Conservation (phyloP, 495 filamentous ascomycete genomes). For the Penicillium egyptiacum region DNA sequence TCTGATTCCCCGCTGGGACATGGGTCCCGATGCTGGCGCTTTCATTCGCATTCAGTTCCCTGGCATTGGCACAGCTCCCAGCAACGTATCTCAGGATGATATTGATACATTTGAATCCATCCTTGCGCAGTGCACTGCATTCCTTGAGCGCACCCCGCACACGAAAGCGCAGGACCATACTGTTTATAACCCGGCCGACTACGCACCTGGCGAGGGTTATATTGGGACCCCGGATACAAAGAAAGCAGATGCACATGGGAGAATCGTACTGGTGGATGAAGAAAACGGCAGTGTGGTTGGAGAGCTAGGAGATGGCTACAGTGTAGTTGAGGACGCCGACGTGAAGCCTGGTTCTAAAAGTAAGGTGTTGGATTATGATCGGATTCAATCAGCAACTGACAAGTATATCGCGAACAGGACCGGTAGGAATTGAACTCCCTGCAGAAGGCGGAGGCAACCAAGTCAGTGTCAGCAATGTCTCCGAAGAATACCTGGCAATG, state of each 20-base stretch:
- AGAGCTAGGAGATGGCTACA: constrained; percentile 78
- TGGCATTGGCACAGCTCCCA: constrained; percentile 58
- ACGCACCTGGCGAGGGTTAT: constrained; percentile 77
- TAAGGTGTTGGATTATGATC: constrained; percentile 41
- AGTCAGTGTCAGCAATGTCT: constrained; percentile 73
- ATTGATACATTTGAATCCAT: constrained; percentile 97
- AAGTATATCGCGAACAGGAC: constrained; percentile 53
- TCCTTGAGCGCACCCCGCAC: constrained; percentile 73
- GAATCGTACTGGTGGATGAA: constrained; percentile 93
- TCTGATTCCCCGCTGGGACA: constrained; percentile 88
- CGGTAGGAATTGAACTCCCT: constrained; percentile 87
- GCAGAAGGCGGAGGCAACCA: constrained; percentile 65
- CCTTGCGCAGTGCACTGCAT: constrained; percentile 90
- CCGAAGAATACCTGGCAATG: constrained; percentile 75
- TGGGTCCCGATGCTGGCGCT: constrained; percentile 80
- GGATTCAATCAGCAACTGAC: constrained; percentile 13
- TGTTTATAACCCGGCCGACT: constrained; percentile 77
- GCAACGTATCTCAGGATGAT: constrained; percentile 79
- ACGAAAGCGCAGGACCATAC: constrained; percentile 51
- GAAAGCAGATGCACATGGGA: constrained; percentile 56
- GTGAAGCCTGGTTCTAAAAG: constrained; percentile 85
- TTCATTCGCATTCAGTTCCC: constrained; percentile 93
- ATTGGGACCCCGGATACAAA: constrained; percentile 36
- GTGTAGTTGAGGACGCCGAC: constrained; percentile 70
- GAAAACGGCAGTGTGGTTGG: constrained; percentile 95